phyloP scores from a whole-genome alignment of 2,329 filamentous ascomycete genomes.

The Xylariales sp. region DNA sequence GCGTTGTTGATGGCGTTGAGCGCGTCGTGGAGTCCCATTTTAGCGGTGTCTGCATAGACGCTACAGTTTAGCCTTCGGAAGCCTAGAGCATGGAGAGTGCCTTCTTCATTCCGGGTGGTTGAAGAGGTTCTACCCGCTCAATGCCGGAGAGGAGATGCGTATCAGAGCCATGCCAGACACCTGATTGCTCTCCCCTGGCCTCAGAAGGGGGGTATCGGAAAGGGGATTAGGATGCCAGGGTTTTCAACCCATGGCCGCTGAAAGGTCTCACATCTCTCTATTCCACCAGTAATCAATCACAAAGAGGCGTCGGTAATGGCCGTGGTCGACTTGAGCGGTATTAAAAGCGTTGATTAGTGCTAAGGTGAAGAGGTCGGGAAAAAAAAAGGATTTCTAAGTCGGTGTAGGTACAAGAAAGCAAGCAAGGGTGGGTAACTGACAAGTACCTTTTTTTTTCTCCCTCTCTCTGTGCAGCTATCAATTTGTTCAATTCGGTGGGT shows the following conservation, averaged over 20 bases:
- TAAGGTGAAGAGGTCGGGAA: slow-evolving; percentile 36
- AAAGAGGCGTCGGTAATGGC: slow-evolving; percentile 16
- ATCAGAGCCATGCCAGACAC: slow-evolving; percentile 56
- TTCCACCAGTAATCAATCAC: slow-evolving; percentile 30
- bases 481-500: slow-evolving; percentile 33
- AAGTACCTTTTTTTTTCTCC: slow-evolving; percentile 24
- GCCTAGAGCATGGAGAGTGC: slow-evolving; percentile 77
- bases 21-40: slow-evolving; percentile 99
- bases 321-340: slow-evolving; percentile 41
- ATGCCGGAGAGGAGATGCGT: slow-evolving; percentile 72
- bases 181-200: slow-evolving; percentile 73
- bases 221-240: slow-evolving; percentile 46
- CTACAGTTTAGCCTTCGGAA: slow-evolving; percentile 70
- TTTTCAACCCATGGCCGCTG: slow-evolving; percentile 50
- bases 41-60: slow-evolving; percentile 74
- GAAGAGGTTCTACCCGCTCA: slow-evolving; percentile 77
- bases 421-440: slow-evolving; percentile 12
- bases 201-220: slow-evolving; percentile 53
- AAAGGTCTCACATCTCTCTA: slow-evolving; percentile 59
- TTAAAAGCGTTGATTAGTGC: slow-evolving; percentile 40
- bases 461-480: slow-evolving; percentile 5
- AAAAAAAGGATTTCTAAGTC: slow-evolving; percentile 5
- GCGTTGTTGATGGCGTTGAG: slow-evolving; percentile 99
- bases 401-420: slow-evolving; percentile 32
- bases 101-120: slow-evolving; percentile 58